phyloP scores from a whole-genome alignment of 257 asterid genomes.

The Apocynum venetum region DNA sequence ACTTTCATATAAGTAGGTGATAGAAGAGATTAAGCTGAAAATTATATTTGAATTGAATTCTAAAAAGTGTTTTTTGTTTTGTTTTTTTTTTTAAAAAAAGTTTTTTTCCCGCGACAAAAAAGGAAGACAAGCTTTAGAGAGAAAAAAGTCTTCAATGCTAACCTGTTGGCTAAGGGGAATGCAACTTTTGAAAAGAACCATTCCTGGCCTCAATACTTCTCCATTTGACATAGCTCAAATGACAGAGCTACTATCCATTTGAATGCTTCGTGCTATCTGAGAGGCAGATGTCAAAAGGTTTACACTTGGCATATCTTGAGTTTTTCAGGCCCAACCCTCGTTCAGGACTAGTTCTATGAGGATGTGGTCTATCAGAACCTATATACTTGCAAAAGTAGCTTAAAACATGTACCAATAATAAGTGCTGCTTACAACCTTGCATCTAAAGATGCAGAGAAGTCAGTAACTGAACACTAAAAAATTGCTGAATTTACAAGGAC shows the following conservation, averaged over 20 bases:
- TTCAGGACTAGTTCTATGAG: slow-evolving; percentile 7
- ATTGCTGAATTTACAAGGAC: neutral
- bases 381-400: neutral
- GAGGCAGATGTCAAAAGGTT: slow-evolving; percentile 53
- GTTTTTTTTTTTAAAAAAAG: no score
- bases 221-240: slow-evolving; percentile 31
- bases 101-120: no score
- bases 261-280: slow-evolving; percentile 8
- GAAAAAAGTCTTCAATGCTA: no score
- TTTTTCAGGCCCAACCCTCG: slow-evolving; percentile 5
- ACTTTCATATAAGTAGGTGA: neutral
- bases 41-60: no score
- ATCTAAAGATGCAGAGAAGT: neutral
- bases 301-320: neutral
- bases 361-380: slow-evolving; percentile 9
- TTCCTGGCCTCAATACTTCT: slow-evolving; percentile 56
- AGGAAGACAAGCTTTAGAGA: no score
- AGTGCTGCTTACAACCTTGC: neutral
- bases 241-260: slow-evolving; percentile 1
- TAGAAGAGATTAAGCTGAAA: neutral
- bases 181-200: slow-evolving; percentile 52
- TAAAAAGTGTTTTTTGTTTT: no score
- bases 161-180: slow-evolving; percentile 51
- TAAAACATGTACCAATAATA: neutral
- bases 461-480: neutral